phyloP scores from a whole-genome alignment of 768 basidiomycete species.

The Baorangia bicolor region DNA sequence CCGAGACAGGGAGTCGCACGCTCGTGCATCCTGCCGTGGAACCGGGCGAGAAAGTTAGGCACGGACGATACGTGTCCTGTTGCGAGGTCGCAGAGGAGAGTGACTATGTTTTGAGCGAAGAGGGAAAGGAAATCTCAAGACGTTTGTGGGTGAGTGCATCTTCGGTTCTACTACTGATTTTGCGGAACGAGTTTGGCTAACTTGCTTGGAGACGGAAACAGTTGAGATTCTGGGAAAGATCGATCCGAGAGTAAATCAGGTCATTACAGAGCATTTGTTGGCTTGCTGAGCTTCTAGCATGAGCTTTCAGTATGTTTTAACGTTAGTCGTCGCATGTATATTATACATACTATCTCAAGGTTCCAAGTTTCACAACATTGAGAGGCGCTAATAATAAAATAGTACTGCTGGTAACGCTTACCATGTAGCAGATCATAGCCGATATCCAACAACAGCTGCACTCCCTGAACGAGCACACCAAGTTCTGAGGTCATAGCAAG shows the following conservation, averaged over 20 bases:
- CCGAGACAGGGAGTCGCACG: constrained; percentile 38
- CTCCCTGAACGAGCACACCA: too few species aligned
- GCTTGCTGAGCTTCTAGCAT: constrained; percentile 6
- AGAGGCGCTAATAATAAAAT: not conserved
- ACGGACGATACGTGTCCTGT: constrained; percentile 32
- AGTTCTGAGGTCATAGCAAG: not conserved
- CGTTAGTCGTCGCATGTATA: not conserved
- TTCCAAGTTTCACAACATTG: not conserved
- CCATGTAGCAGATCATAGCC: too few species aligned
- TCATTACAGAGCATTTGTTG: constrained; percentile 27
- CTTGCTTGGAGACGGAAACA: constrained; percentile 26
- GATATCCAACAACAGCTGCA: too few species aligned
- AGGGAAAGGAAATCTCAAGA: constrained; percentile 31
- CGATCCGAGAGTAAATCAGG: constrained; percentile 27
- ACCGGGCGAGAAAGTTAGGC: constrained; percentile 19
- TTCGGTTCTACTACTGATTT: not conserved
- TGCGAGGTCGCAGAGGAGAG: constrained; percentile 32
- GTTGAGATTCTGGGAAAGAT: constrained; percentile 24
- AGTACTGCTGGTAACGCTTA: not conserved
- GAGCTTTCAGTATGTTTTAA: not conserved
- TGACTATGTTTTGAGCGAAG: constrained; percentile 31
- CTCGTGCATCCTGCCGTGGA: constrained; percentile 35
- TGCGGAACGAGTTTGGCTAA: constrained; percentile 1
- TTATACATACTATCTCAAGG: not conserved
- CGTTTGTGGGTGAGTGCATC: constrained; percentile 34